Percentiles rank a stretch among this genome's conserved stretches.
Evolutionary conservation across 768 basidiomycete genomes (phyloP).

Genomic region (Pleurotus eryngii): DNA sequence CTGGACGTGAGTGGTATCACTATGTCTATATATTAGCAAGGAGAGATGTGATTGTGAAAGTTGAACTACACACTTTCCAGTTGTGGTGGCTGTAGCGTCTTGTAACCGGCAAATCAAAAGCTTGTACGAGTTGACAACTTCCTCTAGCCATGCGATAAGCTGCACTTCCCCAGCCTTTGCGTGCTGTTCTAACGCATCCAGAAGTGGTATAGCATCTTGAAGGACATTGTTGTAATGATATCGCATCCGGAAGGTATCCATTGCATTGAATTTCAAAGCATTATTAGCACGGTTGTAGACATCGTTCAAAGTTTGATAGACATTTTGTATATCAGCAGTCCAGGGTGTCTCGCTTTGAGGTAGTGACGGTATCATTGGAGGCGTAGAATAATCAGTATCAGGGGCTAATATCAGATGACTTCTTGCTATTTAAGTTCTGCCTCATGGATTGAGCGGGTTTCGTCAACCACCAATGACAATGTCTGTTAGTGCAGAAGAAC

Average conservation of each 20-base stretch:
- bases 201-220: neutral
- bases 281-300: neutral
- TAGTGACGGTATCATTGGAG: neutral
- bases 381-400: neutral
- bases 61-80: neutral
- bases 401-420: neutral
- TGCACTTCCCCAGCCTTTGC: neutral
- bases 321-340: neutral
- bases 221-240: neutral
- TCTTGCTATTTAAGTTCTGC: neutral
- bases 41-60: neutral
- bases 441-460: neutral
- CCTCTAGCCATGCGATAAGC: neutral
- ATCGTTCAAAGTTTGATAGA: neutral
- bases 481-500: neutral
- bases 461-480: neutral
- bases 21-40: neutral
- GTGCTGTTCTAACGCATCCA: neutral
- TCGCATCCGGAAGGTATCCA: slow-evolving; percentile 2
- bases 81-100: neutral
- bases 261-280: neutral
- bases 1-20: neutral
- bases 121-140: neutral
- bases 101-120: neutral
- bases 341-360: neutral